A percentile compares a stretch with the other conserved stretches of the same genome.
Conservation (phyloP, 495 filamentous ascomycete genomes). For the Aspergillus sclerotioniger region DNA sequence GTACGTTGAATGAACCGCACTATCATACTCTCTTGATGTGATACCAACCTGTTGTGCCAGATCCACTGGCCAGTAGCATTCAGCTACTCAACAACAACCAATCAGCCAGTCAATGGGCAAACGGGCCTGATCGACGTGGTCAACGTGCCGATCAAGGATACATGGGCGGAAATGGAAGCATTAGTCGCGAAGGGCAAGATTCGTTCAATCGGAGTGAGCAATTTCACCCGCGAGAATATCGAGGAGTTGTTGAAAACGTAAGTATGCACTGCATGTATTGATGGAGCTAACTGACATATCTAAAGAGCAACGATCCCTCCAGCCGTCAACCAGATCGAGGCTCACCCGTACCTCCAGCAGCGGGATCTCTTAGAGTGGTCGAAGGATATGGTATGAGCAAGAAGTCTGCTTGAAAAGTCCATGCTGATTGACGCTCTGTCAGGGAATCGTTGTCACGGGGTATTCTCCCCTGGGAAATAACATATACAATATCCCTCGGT, state of each 20-base stretch:
- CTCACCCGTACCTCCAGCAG: constrained; percentile 75
- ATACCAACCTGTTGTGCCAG: neutral
- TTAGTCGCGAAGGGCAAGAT: constrained; percentile 63
- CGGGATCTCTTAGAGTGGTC: constrained; percentile 45
- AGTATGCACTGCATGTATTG: neutral
- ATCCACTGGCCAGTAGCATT: constrained; percentile 34
- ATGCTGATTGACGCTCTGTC: neutral
- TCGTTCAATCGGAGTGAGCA: constrained; percentile 73
- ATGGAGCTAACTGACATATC: neutral
- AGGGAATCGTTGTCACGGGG: constrained; percentile 40
- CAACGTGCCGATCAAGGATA: constrained; percentile 20
- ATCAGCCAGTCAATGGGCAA: constrained; percentile 37
- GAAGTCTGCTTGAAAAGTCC: neutral
- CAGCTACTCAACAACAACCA: constrained; percentile 56
- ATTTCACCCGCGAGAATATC: constrained; percentile 61
- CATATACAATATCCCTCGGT: constrained; percentile 35
- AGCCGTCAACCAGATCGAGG: constrained; percentile 77
- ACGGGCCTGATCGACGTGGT: constrained; percentile 20
- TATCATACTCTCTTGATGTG: neutral
- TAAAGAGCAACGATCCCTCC: constrained; percentile 51
- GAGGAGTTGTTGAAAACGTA: constrained; percentile 57
- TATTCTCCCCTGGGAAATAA: constrained; percentile 50
- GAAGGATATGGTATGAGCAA: constrained; percentile 7
- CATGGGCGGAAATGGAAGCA: constrained; percentile 42
- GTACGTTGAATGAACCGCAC: constrained; percentile 4